A percentile compares a stretch with the other conserved stretches of the same genome.
phyloP scores from a whole-genome alignment of 495 filamentous ascomycete genomes.

The Penicillium macrosclerotiorum region DNA sequence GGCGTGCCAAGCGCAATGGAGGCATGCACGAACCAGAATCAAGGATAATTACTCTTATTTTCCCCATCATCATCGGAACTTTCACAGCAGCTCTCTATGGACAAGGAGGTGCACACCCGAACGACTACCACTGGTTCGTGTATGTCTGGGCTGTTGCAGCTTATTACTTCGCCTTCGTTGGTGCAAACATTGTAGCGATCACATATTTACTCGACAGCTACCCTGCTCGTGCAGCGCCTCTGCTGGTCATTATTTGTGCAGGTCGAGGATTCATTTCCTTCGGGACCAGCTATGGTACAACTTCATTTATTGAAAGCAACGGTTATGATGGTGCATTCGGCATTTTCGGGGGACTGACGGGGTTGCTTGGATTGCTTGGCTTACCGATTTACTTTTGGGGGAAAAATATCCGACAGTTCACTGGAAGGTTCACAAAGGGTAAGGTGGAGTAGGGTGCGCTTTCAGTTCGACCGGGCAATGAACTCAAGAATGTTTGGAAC shows the following conservation, averaged over 20 bases:
- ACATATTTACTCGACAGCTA: slow-evolving; percentile 40
- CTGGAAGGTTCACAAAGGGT: slow-evolving; percentile 14
- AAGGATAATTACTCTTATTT: slow-evolving; percentile 26
- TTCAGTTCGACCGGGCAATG: neutral
- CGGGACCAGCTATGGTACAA: slow-evolving; percentile 29
- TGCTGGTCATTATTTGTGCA: slow-evolving; percentile 41
- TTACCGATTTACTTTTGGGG: slow-evolving; percentile 30
- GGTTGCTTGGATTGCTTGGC: slow-evolving; percentile 18
- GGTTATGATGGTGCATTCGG: slow-evolving; percentile 33
- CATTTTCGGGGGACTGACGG: slow-evolving; percentile 27
- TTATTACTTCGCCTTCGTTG: slow-evolving; percentile 39
- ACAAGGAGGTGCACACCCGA: slow-evolving; percentile 25
- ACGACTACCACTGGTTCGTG: slow-evolving; percentile 34
- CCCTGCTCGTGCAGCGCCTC: slow-evolving; percentile 30
- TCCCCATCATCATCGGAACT: slow-evolving; percentile 32
- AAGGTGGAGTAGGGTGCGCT: slow-evolving; percentile 3
- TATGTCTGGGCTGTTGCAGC: slow-evolving; percentile 31
- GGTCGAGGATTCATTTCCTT: slow-evolving; percentile 39
- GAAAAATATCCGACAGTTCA: slow-evolving; percentile 28
- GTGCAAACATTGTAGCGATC: slow-evolving; percentile 37
- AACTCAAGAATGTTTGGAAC: too few relatives aligned
- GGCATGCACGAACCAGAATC: slow-evolving; percentile 36
- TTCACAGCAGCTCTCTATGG: slow-evolving; percentile 33
- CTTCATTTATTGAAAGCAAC: slow-evolving; percentile 18
- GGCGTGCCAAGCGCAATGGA: slow-evolving; percentile 21